phyloP scores from a whole-genome alignment of 768 basidiomycete genomes.

The Sporobolomyces pararoseus region DNA sequence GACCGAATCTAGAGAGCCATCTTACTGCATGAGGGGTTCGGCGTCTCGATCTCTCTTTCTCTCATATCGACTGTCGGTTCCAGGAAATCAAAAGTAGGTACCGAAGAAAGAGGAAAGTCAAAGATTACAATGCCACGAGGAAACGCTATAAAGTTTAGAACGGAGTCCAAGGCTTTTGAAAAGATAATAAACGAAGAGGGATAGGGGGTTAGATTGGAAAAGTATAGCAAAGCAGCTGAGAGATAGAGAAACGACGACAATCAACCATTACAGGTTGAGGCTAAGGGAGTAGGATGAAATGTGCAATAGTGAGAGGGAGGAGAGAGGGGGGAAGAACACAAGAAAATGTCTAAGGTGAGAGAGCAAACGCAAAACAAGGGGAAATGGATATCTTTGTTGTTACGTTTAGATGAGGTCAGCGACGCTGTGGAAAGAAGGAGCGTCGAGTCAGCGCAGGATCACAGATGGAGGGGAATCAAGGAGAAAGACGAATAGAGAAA shows the following conservation, averaged over 20 bases:
- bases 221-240: not conserved
- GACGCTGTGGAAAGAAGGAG: not conserved
- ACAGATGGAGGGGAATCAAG: too few relatives aligned
- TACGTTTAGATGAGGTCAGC: slow-evolving; percentile 33
- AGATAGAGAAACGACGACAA: slow-evolving; percentile 6
- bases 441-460: not conserved
- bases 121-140: slow-evolving; percentile 15
- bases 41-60: too few relatives aligned
- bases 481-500: not conserved
- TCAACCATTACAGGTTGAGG: not conserved
- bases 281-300: not conserved
- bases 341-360: too few relatives aligned
- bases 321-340: not conserved
- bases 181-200: slow-evolving; percentile 10
- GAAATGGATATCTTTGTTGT: not conserved
- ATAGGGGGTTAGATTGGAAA: not conserved
- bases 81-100: too few relatives aligned
- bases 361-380: too few relatives aligned
- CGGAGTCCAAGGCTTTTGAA: slow-evolving; percentile 21
- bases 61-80: too few relatives aligned
- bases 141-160: not conserved
- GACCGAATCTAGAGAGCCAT: too few relatives aligned
- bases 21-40: too few relatives aligned
- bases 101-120: too few relatives aligned
- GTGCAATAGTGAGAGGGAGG: not conserved